Base-by-base conservation (phyloP, 305 asterid species). In the Fraxinus ornus region DNA sequence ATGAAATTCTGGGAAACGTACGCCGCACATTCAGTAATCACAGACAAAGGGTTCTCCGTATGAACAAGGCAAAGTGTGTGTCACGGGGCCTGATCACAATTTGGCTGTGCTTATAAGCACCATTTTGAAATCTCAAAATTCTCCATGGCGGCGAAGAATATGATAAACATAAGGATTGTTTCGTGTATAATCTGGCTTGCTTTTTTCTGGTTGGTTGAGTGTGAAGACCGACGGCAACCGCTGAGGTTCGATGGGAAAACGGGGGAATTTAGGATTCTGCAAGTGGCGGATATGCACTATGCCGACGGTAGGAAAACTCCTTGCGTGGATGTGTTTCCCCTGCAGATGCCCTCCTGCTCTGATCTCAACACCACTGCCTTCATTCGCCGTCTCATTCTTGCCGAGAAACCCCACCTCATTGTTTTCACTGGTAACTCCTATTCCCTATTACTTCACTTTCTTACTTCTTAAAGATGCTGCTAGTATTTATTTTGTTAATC, bases 211-310 rank as follows among this genome's bases (percentile, higher is more conserved):
- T 6, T 70, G 83, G 21, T 70, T 32, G 79, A 78, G 68, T 79
- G 41, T 2, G 82, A 74, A 35, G 74, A 10, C 32, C 75, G 74
- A 78, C 86, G 52, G 7, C 28, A 81, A 57, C 88, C 84, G 90
- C 89, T 95, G 84, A 89, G 91, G 60, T 95, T 95, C 83, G 90
- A 90, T 82, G 84, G 79, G 1, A 83, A 81, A 76, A 89, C 85
- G 41, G 98, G 97, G 6, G 95, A 93, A 76, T 94, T 95, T 80
- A 92, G 89, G 89, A 93, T 95, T 82, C 89, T 95, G 32, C 99
- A 95, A 84, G 98, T 95, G 78, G 98, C 99, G 24, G 99, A 95
- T 82, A 95, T 95, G 98, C 99, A 95, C 88, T 95, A 32, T 64
- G 99, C 88, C 79, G 83, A 92, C 83, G 99, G 99, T 10, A 87